Evolutionary conservation across 2,329 filamentous ascomycete genomes (phyloP), one percentile per base, ranked within the genome.

Genomic region (Orbilia brochopaga): DNA sequence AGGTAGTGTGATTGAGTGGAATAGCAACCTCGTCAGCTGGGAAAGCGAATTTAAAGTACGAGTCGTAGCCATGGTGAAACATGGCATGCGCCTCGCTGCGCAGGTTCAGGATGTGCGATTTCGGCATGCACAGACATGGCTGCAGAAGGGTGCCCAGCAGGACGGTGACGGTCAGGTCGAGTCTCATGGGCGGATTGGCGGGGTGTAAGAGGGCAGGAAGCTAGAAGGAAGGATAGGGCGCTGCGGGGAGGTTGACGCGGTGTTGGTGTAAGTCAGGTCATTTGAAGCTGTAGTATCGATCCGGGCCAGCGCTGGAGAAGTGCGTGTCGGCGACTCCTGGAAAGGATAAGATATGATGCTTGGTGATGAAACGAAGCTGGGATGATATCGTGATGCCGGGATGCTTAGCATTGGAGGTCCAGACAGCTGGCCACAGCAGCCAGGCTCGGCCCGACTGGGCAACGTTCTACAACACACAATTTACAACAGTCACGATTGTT

Each of bases 11-110:
- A 42, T 13, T 21, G n/a, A 32, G 32, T 24, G 19, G 42, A 21
- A 53, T 65, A 58, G 32, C 35, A 60, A 72, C 61, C 61, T 72
- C 67, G 50, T 72, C 67, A 19, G 67, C 48, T 11, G 67, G 67
- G 37, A 55, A 72, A 5, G 67, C 67, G 27, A 59, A 65, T 40
- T 56, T 56, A 42, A 64, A 51, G 30, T 72, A 72, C 13, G 67
- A 51, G 17, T 72, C 67, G 46, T 60, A 72, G 17, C 67, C 67
- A 37, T 72, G 61, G 40, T 72, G 67, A 35, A 69, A 69, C 65
- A 69, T 69, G 23, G 56, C 58, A 21, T 58, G 54, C 54, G 65
- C 65, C 65, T 69, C 65, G 17, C 48, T 57, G 44, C 65, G 65
- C 46, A 69, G 58, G 44, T 69, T 69, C 35, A n/a, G 46, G 50